Base-by-base conservation (phyloP, 2,329 filamentous ascomycete genomes). In the Alternaria ventricosa region DNA sequence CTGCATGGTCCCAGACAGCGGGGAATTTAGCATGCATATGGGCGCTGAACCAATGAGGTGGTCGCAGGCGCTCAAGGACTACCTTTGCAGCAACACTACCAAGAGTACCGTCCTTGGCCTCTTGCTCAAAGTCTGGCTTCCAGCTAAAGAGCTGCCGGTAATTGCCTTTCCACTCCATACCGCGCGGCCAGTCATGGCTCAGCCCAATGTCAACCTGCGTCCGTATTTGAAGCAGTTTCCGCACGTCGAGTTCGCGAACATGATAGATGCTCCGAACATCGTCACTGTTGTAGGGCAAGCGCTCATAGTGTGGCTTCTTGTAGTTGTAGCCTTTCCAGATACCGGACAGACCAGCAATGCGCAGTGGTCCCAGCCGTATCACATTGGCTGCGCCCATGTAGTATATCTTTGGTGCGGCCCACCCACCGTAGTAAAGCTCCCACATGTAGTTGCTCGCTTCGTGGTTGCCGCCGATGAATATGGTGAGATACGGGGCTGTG, bases 341-440 rank as follows among this genome's bases (percentile, higher is more conserved):
- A 6, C 96, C 96, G 57, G 93, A 96, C 78, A 98, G 84, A 6
- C 91, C 95, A 36, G 93, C 92, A 65, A 99, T 97, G 22, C 96
- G 89, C 53, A 99, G 82, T 1, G 92, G 91, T 0, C 95, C 95
- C 30, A 96, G 84, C 18, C 91, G 90, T 44, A 99, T 78, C 9
- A 99, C 90, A 76, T 97, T 97, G 63, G 96, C 93, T 33, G 94
- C 93, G 53, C 96, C 96, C 79, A 98, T 87, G 81, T 97, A 99
- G 84, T 97, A 99, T 67, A 99, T 98, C 71, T 96, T 97, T 9
- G 93, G 94, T 8, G 95, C 95, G 6, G 93, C 96, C 96, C 96
- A 99, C 55, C 96, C 96, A 55, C 96, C 96, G 77, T 98, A 97
- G 82, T 93, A 97, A 0, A 99, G 87, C 81, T 99, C 96, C 84